Percentiles rank a stretch among this genome's conserved stretches.
Conservation (phyloP, 495 filamentous ascomycete genomes). For the Penicillium coffeae region DNA sequence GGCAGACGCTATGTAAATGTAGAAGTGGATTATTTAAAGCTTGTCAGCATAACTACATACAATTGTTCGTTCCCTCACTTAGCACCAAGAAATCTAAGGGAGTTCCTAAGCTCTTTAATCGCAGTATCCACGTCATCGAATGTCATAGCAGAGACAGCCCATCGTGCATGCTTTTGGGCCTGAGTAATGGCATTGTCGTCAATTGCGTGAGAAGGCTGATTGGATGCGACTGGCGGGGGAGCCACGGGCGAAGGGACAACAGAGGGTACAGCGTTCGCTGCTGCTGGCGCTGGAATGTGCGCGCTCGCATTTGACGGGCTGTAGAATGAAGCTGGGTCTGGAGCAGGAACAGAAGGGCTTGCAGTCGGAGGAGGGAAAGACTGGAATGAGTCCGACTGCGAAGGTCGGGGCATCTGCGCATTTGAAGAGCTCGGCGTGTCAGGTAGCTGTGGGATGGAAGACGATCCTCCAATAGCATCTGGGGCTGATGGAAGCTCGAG, state of each 20-base stretch:
- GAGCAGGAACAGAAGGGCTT: conserved; percentile 21
- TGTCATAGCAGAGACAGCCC: conserved; percentile 94
- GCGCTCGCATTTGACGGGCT: conserved; percentile 18
- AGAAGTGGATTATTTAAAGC: too few relatives aligned
- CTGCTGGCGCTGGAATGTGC: conserved; percentile 21
- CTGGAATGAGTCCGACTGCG: conserved; percentile 32
- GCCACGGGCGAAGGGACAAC: conserved; percentile 11
- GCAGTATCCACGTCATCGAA: conserved; percentile 95
- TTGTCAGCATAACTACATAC: too few relatives aligned
- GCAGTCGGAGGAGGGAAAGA: conserved; percentile 45
- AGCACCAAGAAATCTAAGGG: conserved; percentile 50
- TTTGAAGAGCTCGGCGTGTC: conserved; percentile 31
- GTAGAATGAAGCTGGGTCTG: conserved; percentile 35
- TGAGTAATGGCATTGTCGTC: conserved; percentile 73
- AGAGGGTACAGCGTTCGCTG: conserved; percentile 18
- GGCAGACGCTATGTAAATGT: too few relatives aligned
- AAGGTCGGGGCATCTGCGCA: conserved; percentile 10
- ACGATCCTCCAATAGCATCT: conserved; percentile 25
- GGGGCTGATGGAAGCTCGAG: conserved; percentile 42
- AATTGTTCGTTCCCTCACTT: conserved; percentile 13
- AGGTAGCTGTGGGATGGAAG: conserved; percentile 31
- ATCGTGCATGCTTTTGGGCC: conserved; percentile 94
- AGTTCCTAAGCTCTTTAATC: conserved; percentile 74
- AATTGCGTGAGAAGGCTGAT: conserved; percentile 27
- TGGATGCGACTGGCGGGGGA: conserved; percentile 17